These are phyloP conservation scores for Gyromitra esculenta DNA, from an alignment of 2,329 filamentous ascomycete genomes.

Conservation along the genomic window DNA sequence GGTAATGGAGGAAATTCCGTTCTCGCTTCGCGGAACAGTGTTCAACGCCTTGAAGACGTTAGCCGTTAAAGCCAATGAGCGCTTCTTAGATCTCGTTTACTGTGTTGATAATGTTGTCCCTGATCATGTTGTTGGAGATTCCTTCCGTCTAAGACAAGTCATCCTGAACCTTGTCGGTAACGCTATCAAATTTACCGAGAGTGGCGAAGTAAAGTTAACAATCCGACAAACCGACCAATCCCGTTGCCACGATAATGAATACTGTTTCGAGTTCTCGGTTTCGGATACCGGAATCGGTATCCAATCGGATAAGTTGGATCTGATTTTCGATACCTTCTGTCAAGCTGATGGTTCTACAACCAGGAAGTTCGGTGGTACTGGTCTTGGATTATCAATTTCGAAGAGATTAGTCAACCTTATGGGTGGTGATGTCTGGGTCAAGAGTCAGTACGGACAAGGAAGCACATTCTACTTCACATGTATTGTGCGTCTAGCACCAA, in stretches of 20 bases:
- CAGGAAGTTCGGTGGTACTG: slow-evolving; percentile 88
- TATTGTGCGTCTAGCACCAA: slow-evolving; percentile 82
- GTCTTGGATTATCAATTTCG: slow-evolving; percentile 91
- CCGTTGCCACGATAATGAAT: slow-evolving; percentile 76
- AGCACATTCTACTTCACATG: slow-evolving; percentile 98
- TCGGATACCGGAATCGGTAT: slow-evolving; percentile 97
- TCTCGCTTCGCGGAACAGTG: slow-evolving; percentile 90
- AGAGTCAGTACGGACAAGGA: slow-evolving; percentile 88
- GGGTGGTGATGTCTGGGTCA: slow-evolving; percentile 96
- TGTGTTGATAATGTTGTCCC: slow-evolving; percentile 92
- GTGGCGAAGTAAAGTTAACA: slow-evolving; percentile 94
- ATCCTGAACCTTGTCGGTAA: slow-evolving; percentile 98
- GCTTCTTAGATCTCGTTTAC: slow-evolving; percentile 90
- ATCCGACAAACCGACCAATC: slow-evolving; percentile 77
- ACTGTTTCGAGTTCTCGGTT: slow-evolving; percentile 94
- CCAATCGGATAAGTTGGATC: slow-evolving; percentile 89
- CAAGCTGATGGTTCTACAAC: slow-evolving; percentile 98
- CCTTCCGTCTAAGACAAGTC: slow-evolving; percentile 94
- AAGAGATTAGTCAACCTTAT: slow-evolving; percentile 94
- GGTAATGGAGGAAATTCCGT: slow-evolving; percentile 98
- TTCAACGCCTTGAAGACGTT: slow-evolving; percentile 97
- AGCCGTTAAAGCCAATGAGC: slow-evolving; percentile 97
- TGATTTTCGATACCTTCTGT: slow-evolving; percentile 99
- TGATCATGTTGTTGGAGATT: slow-evolving; percentile 94
- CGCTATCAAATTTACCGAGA: slow-evolving; percentile 98